These are phyloP conservation scores for Emericellopsis atlantica DNA, from an alignment of 2,329 filamentous ascomycete genomes.

Conservation along the genomic window DNA sequence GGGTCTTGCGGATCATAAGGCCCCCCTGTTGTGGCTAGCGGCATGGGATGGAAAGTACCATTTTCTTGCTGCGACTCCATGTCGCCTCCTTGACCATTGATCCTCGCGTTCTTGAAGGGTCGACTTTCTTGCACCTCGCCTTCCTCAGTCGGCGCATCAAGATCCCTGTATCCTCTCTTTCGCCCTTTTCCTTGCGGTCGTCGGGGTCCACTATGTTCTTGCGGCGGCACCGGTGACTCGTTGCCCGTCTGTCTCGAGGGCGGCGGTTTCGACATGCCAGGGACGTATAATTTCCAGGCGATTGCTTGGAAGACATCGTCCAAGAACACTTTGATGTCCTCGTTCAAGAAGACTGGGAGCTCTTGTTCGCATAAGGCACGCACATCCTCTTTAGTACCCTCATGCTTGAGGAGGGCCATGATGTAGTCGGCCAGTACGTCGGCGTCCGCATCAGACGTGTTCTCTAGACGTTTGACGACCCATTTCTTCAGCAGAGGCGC, in stretches of 20 bases:
- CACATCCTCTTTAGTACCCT: constrained; percentile 52
- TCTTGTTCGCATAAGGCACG: constrained; percentile 57
- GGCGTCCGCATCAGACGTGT: constrained; percentile 70
- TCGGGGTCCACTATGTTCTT: background rate
- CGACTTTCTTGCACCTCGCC: background rate
- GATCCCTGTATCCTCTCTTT: constrained; percentile 23
- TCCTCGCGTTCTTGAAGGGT: background rate
- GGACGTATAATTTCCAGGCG: constrained; percentile 46
- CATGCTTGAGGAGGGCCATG: constrained; percentile 61
- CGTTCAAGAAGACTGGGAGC: constrained; percentile 63
- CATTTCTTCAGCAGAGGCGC: constrained; percentile 56
- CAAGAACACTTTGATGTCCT: constrained; percentile 45
- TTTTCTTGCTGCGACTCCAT: no score
- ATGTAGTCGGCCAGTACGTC: constrained; percentile 79
- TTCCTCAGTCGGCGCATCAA: constrained; percentile 1
- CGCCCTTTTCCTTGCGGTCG: constrained; percentile 1
- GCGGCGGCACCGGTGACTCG: background rate
- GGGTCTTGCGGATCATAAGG: constrained; percentile 16
- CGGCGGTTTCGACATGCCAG: constrained; percentile 34
- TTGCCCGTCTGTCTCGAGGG: background rate
- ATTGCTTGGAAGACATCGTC: constrained; percentile 59
- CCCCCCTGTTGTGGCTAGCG: background rate
- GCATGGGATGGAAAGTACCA: constrained; percentile 6
- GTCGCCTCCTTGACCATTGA: constrained; percentile 1
- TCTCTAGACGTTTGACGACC: constrained; percentile 66